Evolutionary conservation across 176 grass and related monocot genomes (phyloP).

Genomic region (Cocos nucifera): DNA sequence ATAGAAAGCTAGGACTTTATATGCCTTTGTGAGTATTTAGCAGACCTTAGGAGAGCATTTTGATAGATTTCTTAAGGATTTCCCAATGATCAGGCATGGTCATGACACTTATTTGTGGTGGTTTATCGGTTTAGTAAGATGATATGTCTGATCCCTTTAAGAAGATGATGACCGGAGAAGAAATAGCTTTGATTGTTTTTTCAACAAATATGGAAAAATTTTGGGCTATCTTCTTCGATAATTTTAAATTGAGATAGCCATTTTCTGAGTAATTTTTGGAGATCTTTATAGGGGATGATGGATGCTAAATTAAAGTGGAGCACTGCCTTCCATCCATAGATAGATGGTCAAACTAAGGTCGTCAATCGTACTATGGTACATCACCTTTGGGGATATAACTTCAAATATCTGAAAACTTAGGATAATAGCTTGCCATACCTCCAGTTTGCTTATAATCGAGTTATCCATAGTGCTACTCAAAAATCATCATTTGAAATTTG

Average conservation of each 20-base stretch:
- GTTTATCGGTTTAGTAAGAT: too few relatives aligned
- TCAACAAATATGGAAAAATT: background rate
- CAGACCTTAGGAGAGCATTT: too few relatives aligned
- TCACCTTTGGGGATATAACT: slow-evolving; percentile 3
- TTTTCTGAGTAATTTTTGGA: slow-evolving; percentile 13
- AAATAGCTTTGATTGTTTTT: too few relatives aligned
- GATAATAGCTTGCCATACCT: background rate
- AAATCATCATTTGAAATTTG: slow-evolving; percentile 2
- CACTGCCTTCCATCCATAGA: background rate
- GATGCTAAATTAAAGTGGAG: background rate
- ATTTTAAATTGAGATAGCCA: background rate
- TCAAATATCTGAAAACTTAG: slow-evolving; percentile 3
- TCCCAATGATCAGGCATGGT: too few relatives aligned
- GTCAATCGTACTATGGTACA: background rate
- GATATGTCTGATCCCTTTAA: too few relatives aligned
- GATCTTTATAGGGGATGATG: background rate
- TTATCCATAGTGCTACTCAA: background rate
- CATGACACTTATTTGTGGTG: too few relatives aligned
- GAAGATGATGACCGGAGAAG: too few relatives aligned
- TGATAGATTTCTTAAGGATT: too few relatives aligned
- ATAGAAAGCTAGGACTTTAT: too few relatives aligned
- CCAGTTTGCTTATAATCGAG: slow-evolving; percentile 11
- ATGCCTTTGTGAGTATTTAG: too few relatives aligned
- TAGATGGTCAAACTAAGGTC: background rate
- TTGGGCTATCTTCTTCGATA: background rate